Base-by-base conservation (phyloP, 2,329 filamentous ascomycete genomes). In the Pseudonectria buxi region DNA sequence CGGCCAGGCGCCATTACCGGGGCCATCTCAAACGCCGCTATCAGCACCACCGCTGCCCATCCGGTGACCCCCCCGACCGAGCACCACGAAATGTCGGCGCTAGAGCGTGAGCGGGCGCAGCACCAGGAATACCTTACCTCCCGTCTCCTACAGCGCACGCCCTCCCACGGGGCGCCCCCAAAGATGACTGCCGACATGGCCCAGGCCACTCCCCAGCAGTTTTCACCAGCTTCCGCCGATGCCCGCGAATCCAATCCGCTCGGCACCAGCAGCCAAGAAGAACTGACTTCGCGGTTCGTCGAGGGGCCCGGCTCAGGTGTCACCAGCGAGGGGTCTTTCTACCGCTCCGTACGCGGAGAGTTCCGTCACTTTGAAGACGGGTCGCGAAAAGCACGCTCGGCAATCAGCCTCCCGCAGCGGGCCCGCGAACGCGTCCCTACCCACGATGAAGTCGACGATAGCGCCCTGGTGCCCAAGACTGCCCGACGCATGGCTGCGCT, bases 91-190 rank as follows among this genome's bases (percentile, higher is more conserved):
- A 41, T 47, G 16, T 50, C 47, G 34, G 57, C 51, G 14, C 58
- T 62, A 15, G 61, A 66, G 26, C 64, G 62, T 37, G 59, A 68
- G 39, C 65, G 62, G 22, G 52, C 59, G 11, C 65, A 69, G 25
- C 78, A 81, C 50, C 80, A 77, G 41, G 75, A 79, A 48, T 76
- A 81, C 41, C 72, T 85, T 33, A 85, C 81, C 6, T 79, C 80
- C 22, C 71, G 79, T 39, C 60, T 86, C 26, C 67, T 87, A 2
- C 74, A 82, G 51, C 72, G 81, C 46, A 76, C 69, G 9, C 71
- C 77, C 1, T 78, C 78, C 6, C 69, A 77, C 42, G 69, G 74
- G 42, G 72, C 74, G 4, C 74, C 79, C 25, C 79, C 78, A 26
- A 71, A 79, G 53, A 81, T 83, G 71, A 81, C 78, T 7, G 63